Base-by-base conservation (phyloP, 306 rosid species). In the Cicer pinnatifidum region DNA sequence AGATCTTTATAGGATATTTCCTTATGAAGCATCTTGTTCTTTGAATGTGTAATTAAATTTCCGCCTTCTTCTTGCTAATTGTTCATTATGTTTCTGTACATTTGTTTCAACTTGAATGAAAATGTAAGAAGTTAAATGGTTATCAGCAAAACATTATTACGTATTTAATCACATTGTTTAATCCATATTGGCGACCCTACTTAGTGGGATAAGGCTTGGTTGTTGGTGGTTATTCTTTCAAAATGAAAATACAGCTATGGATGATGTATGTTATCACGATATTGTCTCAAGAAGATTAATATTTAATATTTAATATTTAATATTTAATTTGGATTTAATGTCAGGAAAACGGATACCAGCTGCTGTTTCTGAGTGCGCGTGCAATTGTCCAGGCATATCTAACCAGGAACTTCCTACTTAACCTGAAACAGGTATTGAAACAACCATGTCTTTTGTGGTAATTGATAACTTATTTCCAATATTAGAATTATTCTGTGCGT, bases 321-420 rank as follows among this genome's bases (percentile, higher is more conserved):
- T 56, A 57, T 53, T 16, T 59, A 10, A 12, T 50, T 37, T 15
- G 58, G 15, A 15, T 69, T 75, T 77, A 46, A 46, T 79, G 47
- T 35, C 95, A 94, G 98, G 99, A 95, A 87, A 95, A 95, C 85
- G 99, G 99, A 75, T 95, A 95, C 86, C 99, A 95, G 83, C 89
- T 95, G 51, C 88, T 95, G 58, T 95, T 95, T 86, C 85, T 95
- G 78, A 95, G 99, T 84, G 99, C 99, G 13, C 97, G 99, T 20
- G 99, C 99, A 56, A 95, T 95, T 63, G 94, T 94, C 69, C 99
- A 94, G 81, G 97, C 99, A 15, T 95, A 95, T 86, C 81, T 95
- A 11, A 95, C 99, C 19, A 82, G 99, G 82, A 95, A 84, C 74
- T 95, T 95, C 85, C 73, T 95, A 78, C 75, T 87, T 76, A 92